A percentile compares a stretch with the other conserved stretches of the same genome.
Conservation (phyloP, 2,329 filamentous ascomycete genomes). For the Pezizomycotina sp. region DNA sequence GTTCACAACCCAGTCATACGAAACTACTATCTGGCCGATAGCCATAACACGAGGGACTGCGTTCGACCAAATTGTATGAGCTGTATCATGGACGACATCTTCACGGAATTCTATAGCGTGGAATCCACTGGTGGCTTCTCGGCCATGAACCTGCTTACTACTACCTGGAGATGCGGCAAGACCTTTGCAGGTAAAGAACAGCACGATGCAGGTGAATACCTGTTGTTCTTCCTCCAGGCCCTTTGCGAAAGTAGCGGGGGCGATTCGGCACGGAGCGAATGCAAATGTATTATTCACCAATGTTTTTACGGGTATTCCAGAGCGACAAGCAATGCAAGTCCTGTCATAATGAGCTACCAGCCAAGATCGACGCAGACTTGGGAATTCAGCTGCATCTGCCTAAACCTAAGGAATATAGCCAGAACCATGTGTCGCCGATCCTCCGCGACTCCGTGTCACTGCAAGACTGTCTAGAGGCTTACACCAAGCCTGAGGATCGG, state of each 20-base stretch:
- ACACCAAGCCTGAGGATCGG: conserved; percentile 65
- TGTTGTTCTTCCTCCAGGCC: conserved; percentile 85
- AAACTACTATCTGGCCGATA: conserved; percentile 81
- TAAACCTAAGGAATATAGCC: conserved; percentile 29
- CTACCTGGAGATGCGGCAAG: conserved; percentile 75
- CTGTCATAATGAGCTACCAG: conserved; percentile 64
- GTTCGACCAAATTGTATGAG: conserved; percentile 45
- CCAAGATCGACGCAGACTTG: too few relatives aligned
- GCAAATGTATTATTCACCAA: conserved; percentile 81
- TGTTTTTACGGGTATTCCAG: conserved; percentile 85
- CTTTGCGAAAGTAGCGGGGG: conserved; percentile 68
- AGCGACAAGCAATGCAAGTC: conserved; percentile 85
- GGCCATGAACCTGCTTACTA: conserved; percentile 72
- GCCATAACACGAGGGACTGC: conserved; percentile 66
- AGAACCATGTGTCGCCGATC: conserved; percentile 13
- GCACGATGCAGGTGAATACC: conserved; percentile 94
- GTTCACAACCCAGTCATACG: conserved; percentile 82
- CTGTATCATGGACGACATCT: conserved; percentile 58
- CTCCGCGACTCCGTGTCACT: conserved; percentile 28
- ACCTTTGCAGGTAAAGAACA: conserved; percentile 79
- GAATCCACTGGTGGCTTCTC: conserved; percentile 81
- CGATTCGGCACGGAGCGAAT: conserved; percentile 33
- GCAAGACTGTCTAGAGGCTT: conserved; percentile 67
- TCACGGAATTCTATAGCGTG: conserved; percentile 51
- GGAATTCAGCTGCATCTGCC: too few relatives aligned